Conservation (phyloP, 352 stramenopile genomes). For the Ophiocytium majus region DNA sequence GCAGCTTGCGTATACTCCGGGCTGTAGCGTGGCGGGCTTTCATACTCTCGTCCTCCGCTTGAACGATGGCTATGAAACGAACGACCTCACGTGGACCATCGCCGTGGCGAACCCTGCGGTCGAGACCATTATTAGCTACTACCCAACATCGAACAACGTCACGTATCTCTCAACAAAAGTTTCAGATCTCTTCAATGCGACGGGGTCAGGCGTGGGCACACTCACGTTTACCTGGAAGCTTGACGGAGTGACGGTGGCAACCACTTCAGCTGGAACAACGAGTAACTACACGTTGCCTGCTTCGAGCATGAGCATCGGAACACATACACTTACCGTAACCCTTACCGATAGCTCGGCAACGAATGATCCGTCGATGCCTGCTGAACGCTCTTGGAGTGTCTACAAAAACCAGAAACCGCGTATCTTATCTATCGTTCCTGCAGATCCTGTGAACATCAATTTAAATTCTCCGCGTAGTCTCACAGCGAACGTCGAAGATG, state of each 20-base stretch:
- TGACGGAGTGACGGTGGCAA: background rate
- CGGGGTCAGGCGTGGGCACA: background rate
- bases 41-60: background rate
- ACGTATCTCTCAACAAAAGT: background rate
- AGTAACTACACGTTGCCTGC: background rate
- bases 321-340: background rate
- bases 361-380: background rate
- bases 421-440: background rate
- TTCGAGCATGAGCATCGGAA: background rate
- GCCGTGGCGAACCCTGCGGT: background rate
- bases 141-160: background rate
- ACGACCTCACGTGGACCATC: background rate
- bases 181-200: background rate
- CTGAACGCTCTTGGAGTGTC: background rate
- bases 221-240: background rate
- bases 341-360: slow-evolving; percentile 3
- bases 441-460: background rate
- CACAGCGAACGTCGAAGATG: background rate
- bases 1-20: background rate
- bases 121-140: background rate
- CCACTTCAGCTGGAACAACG: background rate
- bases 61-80: background rate
- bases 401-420: background rate
- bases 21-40: background rate
- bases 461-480: background rate